A percentile compares a stretch with the other conserved stretches of the same genome.
Evolutionary conservation across 1,139 yeast species (phyloP).

Genomic region (Nakaseomyces sp.): DNA sequence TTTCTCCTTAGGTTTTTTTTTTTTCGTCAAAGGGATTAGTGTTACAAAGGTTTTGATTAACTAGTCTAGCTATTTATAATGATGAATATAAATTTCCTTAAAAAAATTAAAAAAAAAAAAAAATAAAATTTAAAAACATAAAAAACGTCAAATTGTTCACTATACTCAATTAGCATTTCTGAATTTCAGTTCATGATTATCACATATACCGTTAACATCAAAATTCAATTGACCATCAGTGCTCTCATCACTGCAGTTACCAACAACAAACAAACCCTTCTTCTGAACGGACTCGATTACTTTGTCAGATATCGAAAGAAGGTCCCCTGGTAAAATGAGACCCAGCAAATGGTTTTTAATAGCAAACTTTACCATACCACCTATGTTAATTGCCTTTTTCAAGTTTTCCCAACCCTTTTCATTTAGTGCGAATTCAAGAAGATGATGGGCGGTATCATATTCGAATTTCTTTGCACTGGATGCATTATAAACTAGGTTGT

Average conservation of each 20-base stretch:
- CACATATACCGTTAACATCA: slow-evolving; percentile 70
- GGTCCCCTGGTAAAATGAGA: slow-evolving; percentile 61
- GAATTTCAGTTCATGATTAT: slow-evolving; percentile 57
- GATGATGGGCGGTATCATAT: slow-evolving; percentile 31
- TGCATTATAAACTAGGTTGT: slow-evolving; percentile 41
- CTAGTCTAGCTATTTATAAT: too few species aligned
- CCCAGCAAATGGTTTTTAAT: slow-evolving; percentile 78
- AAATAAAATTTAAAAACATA: too few species aligned
- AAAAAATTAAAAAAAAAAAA: too few species aligned
- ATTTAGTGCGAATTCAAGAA: slow-evolving; percentile 7
- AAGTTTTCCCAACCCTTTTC: slow-evolving; percentile 8
- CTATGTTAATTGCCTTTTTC: slow-evolving; percentile 43
- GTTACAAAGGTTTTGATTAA: not conserved
- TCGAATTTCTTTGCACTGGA: slow-evolving; percentile 27
- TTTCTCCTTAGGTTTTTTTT: too few species aligned
- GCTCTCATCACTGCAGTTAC: slow-evolving; percentile 22
- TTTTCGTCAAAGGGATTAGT: too few species aligned
- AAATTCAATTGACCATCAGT: slow-evolving; percentile 24
- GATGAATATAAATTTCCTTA: too few species aligned
- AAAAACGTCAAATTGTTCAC: too few species aligned
- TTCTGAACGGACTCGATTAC: slow-evolving; percentile 68
- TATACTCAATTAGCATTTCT: slow-evolving; percentile 61
- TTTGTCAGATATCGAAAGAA: slow-evolving; percentile 67
- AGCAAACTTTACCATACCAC: slow-evolving; percentile 65
- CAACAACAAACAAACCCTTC: slow-evolving; percentile 75